Percentiles rank a stretch among this genome's conserved stretches.
Conservation (phyloP, 2,329 filamentous ascomycete species). For the Dothidotthia symphoricarpi region DNA sequence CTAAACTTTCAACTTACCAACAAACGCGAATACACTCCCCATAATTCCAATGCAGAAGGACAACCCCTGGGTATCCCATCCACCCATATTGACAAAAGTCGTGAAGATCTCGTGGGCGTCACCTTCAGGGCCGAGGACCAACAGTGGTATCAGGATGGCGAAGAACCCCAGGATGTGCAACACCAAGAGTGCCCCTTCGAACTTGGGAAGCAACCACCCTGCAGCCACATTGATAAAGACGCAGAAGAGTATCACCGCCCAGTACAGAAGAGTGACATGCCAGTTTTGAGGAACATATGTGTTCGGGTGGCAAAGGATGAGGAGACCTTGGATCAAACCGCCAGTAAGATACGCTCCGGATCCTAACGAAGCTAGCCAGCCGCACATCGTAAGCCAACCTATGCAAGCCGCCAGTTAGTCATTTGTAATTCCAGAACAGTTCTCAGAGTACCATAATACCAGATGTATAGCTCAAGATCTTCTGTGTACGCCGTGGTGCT, state of each 20-base stretch:
- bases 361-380: constrained; percentile 41
- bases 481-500: constrained; percentile 39
- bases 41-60: constrained; percentile 45
- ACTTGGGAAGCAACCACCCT: constrained; percentile 45
- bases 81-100: constrained; percentile 47
- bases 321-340: constrained; percentile 31
- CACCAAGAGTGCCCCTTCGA: constrained; percentile 49
- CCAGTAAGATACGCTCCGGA: constrained; percentile 27
- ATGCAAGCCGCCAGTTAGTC: background rate
- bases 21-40: constrained; percentile 37
- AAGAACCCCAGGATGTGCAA: constrained; percentile 53
- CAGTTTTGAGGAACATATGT: constrained; percentile 44
- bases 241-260: constrained; percentile 43
- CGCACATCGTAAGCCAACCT: constrained; percentile 45
- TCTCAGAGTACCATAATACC: constrained; percentile 11
- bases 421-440: background rate
- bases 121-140: constrained; percentile 43
- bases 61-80: constrained; percentile 45
- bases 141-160: constrained; percentile 49
- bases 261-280: constrained; percentile 53
- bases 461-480: constrained; percentile 45
- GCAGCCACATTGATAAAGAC: constrained; percentile 47
- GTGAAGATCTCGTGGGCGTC: constrained; percentile 46
- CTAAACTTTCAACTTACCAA: constrained; percentile 20
- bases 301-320: constrained; percentile 40